Conservation (phyloP, 1,139 yeast genomes). For the Petasospora fabianii region DNA sequence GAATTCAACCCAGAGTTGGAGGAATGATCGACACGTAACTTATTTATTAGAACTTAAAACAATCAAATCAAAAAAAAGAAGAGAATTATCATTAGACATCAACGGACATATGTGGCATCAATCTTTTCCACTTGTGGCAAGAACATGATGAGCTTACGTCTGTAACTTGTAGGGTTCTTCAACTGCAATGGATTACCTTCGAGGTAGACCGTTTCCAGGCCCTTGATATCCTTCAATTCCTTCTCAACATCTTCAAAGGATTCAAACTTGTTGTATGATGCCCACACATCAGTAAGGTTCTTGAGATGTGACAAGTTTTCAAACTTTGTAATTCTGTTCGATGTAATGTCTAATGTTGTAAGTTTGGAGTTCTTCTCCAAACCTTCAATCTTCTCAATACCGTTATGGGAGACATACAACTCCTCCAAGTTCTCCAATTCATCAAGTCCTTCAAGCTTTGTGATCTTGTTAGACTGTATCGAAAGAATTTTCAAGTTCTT, state of each 20-base stretch:
- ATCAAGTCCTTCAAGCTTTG: constrained; percentile 79
- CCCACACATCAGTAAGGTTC: constrained; percentile 88
- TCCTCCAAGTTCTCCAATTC: constrained; percentile 72
- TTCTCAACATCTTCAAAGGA: constrained; percentile 65
- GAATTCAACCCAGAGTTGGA: constrained; percentile 29
- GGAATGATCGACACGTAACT: too few relatives aligned
- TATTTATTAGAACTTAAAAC: too few relatives aligned
- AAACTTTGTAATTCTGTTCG: constrained; percentile 61
- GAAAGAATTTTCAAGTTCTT: constrained; percentile 70
- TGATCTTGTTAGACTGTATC: constrained; percentile 81
- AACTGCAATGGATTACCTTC: constrained; percentile 92
- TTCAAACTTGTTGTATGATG: constrained; percentile 69
- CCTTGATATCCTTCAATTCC: constrained; percentile 59
- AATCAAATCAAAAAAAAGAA: neutral
- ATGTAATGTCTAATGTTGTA: constrained; percentile 75
- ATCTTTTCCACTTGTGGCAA: constrained; percentile 77
- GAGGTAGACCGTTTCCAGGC: constrained; percentile 83
- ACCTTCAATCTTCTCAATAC: constrained; percentile 70
- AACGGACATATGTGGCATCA: constrained; percentile 75
- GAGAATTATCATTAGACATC: too few relatives aligned
- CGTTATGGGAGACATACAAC: constrained; percentile 84
- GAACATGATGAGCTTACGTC: constrained; percentile 74
- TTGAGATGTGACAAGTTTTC: constrained; percentile 63
- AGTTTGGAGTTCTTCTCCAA: constrained; percentile 68
- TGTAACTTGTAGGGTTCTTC: constrained; percentile 71